Evolutionary conservation across 257 asterid genomes (phyloP), one percentile per base, ranked within the genome.

Genomic region (Nicotiana sylvestris): DNA sequence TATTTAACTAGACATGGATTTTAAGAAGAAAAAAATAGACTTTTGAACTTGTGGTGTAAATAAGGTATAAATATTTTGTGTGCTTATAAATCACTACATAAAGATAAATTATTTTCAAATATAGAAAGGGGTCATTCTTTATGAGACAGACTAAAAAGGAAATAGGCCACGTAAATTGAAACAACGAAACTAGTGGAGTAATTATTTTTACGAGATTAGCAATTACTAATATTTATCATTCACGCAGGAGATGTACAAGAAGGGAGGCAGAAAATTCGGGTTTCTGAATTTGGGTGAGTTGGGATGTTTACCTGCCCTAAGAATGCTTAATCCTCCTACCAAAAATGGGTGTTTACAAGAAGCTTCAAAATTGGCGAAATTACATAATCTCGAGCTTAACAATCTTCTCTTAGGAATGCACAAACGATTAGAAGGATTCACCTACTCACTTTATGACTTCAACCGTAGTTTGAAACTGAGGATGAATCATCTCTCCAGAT

Each of bases 221-320:
- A 39, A 39, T 37, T 21, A 21, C 21, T 37, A 37, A 37, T 5
- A 1, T 37, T 37, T 37, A 6, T 37, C 37, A 21, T 43, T 58
- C 2, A 1, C 25, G 88, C 90, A 89, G 96, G 89, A 77, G 37
- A 87, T 91, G 37, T 81, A 90, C 85, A 83, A 33, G 78, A 85
- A 21, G 8, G 94, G 97, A 32, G 96, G 96, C 15, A 86, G 92
- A 43, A 91, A 90, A 85, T 91, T 93, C 17, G 90, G 89, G 83
- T 90, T 92, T 80, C 62, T 91, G 18, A 90, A 89, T 76, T 82
- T 93, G 37, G 92, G 93, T 65, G 91, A 89, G 37, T 79, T 91
- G 87, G 93, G 96, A 66, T 93, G 96, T 78, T 4, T 85, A 10
- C 96, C 97, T 0, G 93, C 91, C 76, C 37, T 91, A 16, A 91